Conservation (phyloP, 306 rosid species). For the Begonia masoniana region DNA sequence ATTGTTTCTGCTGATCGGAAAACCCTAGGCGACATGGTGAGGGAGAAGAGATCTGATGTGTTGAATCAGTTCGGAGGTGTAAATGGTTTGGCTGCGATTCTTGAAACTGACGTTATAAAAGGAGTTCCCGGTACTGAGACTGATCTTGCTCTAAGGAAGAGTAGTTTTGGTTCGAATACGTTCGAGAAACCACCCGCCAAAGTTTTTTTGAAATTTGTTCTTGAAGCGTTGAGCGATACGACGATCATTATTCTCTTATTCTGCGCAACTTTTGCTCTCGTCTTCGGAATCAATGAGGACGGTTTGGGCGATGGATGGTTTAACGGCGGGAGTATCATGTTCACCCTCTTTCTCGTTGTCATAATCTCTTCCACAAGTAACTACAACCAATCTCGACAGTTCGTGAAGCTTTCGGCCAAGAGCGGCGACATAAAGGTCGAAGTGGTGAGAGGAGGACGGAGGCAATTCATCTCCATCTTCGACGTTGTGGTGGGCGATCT, state of each 20-base stretch:
- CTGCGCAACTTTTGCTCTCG: constrained; percentile 10
- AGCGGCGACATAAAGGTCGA: constrained; percentile 5
- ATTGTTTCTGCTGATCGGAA: constrained; percentile 2
- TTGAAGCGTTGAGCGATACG: constrained; percentile 9
- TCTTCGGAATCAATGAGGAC: constrained; percentile 13
- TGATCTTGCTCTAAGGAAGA: constrained; percentile 1
- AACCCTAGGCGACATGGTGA: constrained; percentile 3
- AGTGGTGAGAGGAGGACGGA: constrained; percentile 13
- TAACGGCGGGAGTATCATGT: constrained; percentile 16
- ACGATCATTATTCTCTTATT: constrained; percentile 11
- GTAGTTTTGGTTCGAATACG: constrained; percentile 2
- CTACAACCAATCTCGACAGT: constrained; percentile 16
- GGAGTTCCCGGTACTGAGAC: constrained; percentile 4
- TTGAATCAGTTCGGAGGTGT: constrained; percentile 9
- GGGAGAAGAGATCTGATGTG: constrained; percentile 7
- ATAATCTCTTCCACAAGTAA: constrained; percentile 8
- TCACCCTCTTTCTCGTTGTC: constrained; percentile 10
- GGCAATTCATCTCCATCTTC: constrained; percentile 7
- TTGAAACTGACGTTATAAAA: background rate
- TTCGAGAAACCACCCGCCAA: constrained; percentile 4
- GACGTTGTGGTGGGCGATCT: constrained; percentile 12
- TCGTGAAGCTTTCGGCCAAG: constrained; percentile 13
- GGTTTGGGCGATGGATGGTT: constrained; percentile 19
- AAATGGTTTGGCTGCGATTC: background rate
- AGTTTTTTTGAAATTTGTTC: constrained; percentile 6